These are phyloP conservation scores for Ophiostoma ips DNA, from an alignment of 2,329 filamentous ascomycete genomes.

Conservation along the genomic window DNA sequence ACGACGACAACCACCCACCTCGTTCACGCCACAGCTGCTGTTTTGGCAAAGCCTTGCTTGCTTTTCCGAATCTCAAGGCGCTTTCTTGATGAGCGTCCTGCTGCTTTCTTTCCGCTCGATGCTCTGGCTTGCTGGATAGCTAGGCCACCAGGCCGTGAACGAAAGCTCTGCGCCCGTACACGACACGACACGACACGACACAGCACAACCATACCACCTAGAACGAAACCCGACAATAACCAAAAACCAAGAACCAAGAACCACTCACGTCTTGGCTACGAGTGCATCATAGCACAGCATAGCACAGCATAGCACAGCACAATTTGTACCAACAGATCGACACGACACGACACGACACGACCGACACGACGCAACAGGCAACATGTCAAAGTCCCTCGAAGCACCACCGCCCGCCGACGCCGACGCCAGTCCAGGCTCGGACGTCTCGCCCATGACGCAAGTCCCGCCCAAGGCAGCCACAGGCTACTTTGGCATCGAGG, in stretches of 20 bases:
- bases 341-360: conserved; percentile 1
- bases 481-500: conserved; percentile 17
- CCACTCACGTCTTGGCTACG: no score
- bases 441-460: conserved; percentile 29
- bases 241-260: no score
- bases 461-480: conserved; percentile 6
- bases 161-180: conserved; percentile 25
- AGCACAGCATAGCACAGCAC: no score
- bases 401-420: conserved; percentile 1
- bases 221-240: not conserved
- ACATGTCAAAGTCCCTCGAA: not conserved
- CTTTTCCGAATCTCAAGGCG: not conserved
- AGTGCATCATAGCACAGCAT: no score
- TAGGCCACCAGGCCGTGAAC: conserved; percentile 24
- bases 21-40: not conserved
- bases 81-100: conserved; percentile 8
- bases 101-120: conserved; percentile 18
- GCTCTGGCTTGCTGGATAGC: conserved; percentile 23
- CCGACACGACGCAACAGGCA: not conserved
- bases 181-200: not conserved
- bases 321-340: no score
- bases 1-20: not conserved
- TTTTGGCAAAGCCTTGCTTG: not conserved
- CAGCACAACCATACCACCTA: not conserved
- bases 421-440: conserved; percentile 25